These are phyloP conservation scores for Pythium utonaiense DNA, from an alignment of 352 stramenopile genomes.

Conservation along the genomic window DNA sequence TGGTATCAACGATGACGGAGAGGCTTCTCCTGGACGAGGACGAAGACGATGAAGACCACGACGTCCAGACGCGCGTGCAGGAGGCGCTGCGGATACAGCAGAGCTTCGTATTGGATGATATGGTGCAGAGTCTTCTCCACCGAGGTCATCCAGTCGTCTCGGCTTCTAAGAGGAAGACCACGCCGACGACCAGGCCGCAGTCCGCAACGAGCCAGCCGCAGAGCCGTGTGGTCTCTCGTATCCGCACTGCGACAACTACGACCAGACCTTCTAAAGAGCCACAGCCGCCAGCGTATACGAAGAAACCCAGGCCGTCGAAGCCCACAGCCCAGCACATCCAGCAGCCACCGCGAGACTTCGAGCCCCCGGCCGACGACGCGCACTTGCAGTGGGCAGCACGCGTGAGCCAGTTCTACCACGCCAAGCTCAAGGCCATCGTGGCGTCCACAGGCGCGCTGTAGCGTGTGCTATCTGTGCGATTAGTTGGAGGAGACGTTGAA, in stretches of 20 bases:
- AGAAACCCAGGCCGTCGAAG: background rate
- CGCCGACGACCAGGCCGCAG: background rate
- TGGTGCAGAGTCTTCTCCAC: conserved; percentile 46
- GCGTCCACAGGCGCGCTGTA: background rate
- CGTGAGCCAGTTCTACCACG: conserved; percentile 53
- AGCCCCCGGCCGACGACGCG: conserved; percentile 24
- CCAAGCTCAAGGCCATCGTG: conserved; percentile 4
- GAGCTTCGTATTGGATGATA: conserved; percentile 47
- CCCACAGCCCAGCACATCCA: background rate
- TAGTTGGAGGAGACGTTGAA: conserved; percentile 26
- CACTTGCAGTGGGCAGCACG: conserved; percentile 57
- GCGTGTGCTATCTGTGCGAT: too few species aligned
- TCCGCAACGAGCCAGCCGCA: background rate
- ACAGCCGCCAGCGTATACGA: background rate
- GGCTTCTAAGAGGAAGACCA: background rate
- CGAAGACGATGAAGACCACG: conserved; percentile 17
- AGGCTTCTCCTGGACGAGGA: conserved; percentile 10
- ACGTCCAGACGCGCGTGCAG: conserved; percentile 21
- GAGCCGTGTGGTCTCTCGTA: conserved; percentile 9
- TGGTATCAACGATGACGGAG: background rate
- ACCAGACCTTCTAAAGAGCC: background rate
- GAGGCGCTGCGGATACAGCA: conserved; percentile 48
- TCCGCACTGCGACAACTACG: conserved; percentile 2
- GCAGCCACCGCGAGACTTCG: conserved; percentile 12
- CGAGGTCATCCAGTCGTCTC: background rate